Conservation (phyloP, 164 flowering plant genomes). For the Dillenia turbinata region DNA sequence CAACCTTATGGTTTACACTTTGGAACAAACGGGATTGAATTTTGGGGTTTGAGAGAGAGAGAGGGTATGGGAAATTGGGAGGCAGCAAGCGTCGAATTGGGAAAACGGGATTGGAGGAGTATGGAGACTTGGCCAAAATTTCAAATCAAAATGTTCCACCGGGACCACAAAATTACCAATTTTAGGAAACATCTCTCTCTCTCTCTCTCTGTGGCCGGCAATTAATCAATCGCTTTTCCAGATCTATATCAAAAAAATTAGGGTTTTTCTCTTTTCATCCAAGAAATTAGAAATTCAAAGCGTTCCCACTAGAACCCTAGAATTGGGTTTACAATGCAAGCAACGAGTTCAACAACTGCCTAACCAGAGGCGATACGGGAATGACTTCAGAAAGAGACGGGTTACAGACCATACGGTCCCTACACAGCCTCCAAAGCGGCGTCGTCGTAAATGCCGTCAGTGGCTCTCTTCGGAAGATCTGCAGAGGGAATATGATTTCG, state of each 20-base stretch:
- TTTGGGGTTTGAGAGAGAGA: too few relatives aligned
- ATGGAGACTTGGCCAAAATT: too few relatives aligned
- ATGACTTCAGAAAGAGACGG: slow-evolving; percentile 97
- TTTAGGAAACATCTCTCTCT: too few relatives aligned
- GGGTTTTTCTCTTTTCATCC: slow-evolving; percentile 1
- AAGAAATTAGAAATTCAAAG: neutral
- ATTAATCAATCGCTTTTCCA: neutral
- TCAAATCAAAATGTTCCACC: too few relatives aligned
- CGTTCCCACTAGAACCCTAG: neutral
- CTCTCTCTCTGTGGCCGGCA: neutral
- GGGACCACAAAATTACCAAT: too few relatives aligned
- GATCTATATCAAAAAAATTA: slow-evolving; percentile 6
- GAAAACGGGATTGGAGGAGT: too few relatives aligned
- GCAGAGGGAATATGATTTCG: slow-evolving; percentile 91
- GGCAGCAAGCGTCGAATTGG: too few relatives aligned
- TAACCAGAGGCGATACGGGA: slow-evolving; percentile 87
- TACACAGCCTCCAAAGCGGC: slow-evolving; percentile 38
- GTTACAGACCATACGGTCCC: slow-evolving; percentile 71
- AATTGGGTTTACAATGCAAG: slow-evolving; percentile 37
- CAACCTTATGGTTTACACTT: too few relatives aligned
- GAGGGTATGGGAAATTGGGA: too few relatives aligned
- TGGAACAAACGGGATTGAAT: too few relatives aligned
- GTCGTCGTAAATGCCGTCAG: slow-evolving; percentile 40
- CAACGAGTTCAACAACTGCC: slow-evolving; percentile 36
- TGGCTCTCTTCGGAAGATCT: slow-evolving; percentile 67